Conservation (phyloP, 495 filamentous ascomycete genomes). For the Neurospora sp. region DNA sequence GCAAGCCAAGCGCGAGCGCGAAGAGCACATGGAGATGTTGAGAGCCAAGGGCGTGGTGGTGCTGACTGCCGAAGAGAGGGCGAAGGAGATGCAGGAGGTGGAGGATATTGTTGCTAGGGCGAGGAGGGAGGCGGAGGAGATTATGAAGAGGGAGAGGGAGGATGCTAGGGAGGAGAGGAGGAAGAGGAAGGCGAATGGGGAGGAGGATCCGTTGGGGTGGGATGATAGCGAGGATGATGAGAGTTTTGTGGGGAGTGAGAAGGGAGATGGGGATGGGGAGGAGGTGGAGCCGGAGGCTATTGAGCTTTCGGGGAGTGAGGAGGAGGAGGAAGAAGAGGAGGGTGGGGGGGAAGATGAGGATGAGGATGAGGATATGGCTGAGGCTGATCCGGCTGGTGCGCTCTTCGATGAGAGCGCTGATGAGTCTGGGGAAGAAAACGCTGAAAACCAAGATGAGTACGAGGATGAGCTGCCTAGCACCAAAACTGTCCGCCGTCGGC, state of each 20-base stretch:
- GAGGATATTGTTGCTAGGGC: conserved; percentile 84
- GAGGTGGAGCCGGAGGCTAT: conserved; percentile 33
- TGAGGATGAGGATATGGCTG: conserved; percentile 17
- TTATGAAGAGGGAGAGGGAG: conserved; percentile 66
- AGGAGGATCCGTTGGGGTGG: conserved; percentile 43
- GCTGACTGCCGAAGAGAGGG: conserved; percentile 79
- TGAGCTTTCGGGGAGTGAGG: conserved; percentile 40
- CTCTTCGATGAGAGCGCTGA: conserved; percentile 28
- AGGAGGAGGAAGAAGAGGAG: conserved; percentile 28
- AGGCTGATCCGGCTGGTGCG: conserved; percentile 5
- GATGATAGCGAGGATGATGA: conserved; percentile 49
- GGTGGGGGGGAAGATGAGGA: conserved; percentile 26
- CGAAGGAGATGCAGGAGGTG: conserved; percentile 63
- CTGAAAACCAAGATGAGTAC: conserved; percentile 28
- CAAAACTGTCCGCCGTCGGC: conserved; percentile 23
- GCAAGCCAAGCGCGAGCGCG: conserved; percentile 72
- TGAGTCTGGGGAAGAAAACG: conserved; percentile 31
- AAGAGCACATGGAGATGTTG: conserved; percentile 66
- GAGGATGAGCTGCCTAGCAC: conserved; percentile 28
- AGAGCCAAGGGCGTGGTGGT: conserved; percentile 68
- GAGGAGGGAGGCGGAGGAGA: conserved; percentile 65
- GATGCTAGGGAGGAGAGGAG: conserved; percentile 53
- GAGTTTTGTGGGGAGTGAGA: conserved; percentile 32
- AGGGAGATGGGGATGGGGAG: conserved; percentile 23
- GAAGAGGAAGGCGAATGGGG: conserved; percentile 37